Percentiles rank a stretch among this genome's conserved stretches.
Conservation (phyloP, 2,329 filamentous ascomycete genomes). For the Amauroascus verrucosus region DNA sequence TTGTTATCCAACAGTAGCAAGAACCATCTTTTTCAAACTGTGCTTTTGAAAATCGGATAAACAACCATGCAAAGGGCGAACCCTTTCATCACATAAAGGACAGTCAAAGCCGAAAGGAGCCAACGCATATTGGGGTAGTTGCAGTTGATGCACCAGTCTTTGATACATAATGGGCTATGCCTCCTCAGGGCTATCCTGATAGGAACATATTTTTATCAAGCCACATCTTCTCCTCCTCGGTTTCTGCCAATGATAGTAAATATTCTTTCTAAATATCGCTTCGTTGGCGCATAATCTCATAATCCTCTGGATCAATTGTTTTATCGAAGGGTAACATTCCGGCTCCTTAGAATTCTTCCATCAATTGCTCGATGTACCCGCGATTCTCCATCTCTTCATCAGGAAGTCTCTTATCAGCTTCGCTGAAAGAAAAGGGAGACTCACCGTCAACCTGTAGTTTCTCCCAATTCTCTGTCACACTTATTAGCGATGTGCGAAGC, state of each 20-base stretch:
- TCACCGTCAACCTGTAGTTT: neutral
- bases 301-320: conserved; percentile 4
- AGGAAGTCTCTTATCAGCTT: neutral
- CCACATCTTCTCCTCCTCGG: conserved; percentile 1
- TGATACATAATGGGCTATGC: too few species aligned
- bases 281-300: neutral
- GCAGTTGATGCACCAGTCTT: too few species aligned
- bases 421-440: conserved; percentile 2
- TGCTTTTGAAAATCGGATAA: too few species aligned
- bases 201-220: neutral
- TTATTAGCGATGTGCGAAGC: neutral
- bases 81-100: too few species aligned
- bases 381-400: conserved; percentile 6
- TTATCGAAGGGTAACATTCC: conserved; percentile 6
- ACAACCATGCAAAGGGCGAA: too few species aligned
- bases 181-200: neutral
- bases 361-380: conserved; percentile 1
- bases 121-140: too few species aligned
- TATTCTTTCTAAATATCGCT: neutral
- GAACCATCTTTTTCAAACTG: too few species aligned
- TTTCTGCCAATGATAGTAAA: neutral
- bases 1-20: too few species aligned
- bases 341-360: neutral
- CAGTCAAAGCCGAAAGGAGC: too few species aligned
- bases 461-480: neutral